A percentile compares a stretch with the other conserved stretches of the same genome.
Conservation (phyloP, 2,329 filamentous ascomycete species). For the Fusarium euwallaceae region DNA sequence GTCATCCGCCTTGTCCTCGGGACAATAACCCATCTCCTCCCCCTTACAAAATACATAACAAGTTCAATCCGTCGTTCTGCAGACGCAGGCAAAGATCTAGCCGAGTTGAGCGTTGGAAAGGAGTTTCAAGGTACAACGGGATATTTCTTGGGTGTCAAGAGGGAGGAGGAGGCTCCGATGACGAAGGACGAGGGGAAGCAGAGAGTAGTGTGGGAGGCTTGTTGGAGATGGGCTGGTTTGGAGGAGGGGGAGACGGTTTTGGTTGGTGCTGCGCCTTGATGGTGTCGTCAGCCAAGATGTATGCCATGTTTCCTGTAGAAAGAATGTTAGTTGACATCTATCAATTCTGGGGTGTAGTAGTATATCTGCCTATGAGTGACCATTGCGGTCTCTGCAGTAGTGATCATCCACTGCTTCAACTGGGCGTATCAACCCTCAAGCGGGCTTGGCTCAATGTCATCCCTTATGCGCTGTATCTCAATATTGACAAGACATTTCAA, state of each 20-base stretch:
- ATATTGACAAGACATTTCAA: neutral
- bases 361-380: neutral
- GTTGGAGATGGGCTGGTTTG: constrained; percentile 35
- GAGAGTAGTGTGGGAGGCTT: constrained; percentile 27
- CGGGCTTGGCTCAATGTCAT: neutral
- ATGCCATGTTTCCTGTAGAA: neutral
- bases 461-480: neutral
- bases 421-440: neutral
- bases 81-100: constrained; percentile 32
- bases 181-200: constrained; percentile 11
- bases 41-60: constrained; percentile 20
- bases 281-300: neutral
- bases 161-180: neutral
- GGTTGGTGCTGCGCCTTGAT: constrained; percentile 1
- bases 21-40: neutral
- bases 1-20: neutral
- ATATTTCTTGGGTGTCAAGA: constrained; percentile 22
- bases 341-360: neutral
- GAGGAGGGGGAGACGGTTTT: constrained; percentile 26
- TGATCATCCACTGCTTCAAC: neutral
- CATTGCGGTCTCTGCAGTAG: neutral
- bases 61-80: constrained; percentile 19
- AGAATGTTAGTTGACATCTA: neutral
- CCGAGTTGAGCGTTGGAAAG: constrained; percentile 25
- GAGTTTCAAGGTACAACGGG: constrained; percentile 7